Evolutionary conservation across 176 grass and related monocot species (phyloP).

Genomic region (Neostapfia colusana): DNA sequence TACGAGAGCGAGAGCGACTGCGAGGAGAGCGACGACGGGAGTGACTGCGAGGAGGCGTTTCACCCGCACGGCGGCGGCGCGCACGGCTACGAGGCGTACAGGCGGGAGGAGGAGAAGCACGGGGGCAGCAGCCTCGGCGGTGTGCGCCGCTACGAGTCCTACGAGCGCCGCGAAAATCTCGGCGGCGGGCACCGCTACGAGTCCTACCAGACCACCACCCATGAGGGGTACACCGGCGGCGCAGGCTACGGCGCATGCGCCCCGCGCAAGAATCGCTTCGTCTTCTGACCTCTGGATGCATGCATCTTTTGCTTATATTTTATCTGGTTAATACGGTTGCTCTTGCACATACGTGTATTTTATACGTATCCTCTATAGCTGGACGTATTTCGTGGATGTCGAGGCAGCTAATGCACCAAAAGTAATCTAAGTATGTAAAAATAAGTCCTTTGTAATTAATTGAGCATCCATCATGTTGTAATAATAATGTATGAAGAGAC

Average conservation of each 20-base stretch:
- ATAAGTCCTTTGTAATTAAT: background rate
- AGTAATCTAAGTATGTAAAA: background rate
- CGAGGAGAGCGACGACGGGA: conserved; percentile 27
- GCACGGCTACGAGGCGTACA: conserved; percentile 12
- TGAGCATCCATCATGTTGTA: background rate
- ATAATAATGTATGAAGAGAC: background rate
- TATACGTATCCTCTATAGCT: background rate
- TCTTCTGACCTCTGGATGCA: background rate
- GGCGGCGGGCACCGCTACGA: conserved; percentile 9
- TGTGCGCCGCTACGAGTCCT: conserved; percentile 21
- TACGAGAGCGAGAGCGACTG: background rate
- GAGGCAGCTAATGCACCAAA: background rate
- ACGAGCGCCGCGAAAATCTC: conserved; percentile 3
- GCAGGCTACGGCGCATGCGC: background rate
- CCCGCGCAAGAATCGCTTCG: background rate
- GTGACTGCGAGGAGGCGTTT: conserved; percentile 43
- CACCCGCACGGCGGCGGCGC: background rate
- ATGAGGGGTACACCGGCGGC: background rate
- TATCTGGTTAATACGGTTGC: too few species aligned
- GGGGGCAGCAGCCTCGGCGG: background rate
- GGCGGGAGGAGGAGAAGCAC: background rate
- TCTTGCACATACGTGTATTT: background rate
- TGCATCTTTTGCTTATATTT: too few species aligned
- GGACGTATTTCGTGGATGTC: background rate
- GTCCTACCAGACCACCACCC: conserved; percentile 2